Evolutionary conservation across 768 basidiomycete species (phyloP), one percentile per base, ranked within the genome.

Genomic region (Boletus pseudo-olivaceus): DNA sequence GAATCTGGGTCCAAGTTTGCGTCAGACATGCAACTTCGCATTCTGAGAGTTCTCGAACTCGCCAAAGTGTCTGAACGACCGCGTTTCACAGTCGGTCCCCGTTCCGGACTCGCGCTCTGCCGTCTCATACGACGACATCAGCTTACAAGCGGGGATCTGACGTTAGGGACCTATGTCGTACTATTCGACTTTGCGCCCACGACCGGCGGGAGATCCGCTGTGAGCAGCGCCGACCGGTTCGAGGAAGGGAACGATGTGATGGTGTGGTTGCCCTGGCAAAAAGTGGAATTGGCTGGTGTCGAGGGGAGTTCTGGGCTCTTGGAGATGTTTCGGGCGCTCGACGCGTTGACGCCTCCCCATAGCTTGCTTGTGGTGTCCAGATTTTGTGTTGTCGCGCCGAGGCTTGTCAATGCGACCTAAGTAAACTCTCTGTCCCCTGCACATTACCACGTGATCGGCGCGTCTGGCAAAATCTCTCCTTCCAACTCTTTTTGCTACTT

Each of bases 261-360:
- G 41, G 69, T 78, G 7, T 83, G 81, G 78, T 62, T 71, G 35
- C 82, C 83, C 5, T 84, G 80, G 80, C 72, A 77, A 4, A 74
- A 75, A 45, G 60, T 78, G 38, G 59, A 66, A 2, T 38, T 75
- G 11, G 51, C 56, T 1, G 54, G 61, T 7, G 57, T 61, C 5
- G 44, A 61, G 19, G 49, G 43, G 20, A 49, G 62, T 19, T 48
- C 43, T 12, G 53, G 46, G 14, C 47, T 66, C 5, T 58, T 59
- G 57, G 57, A 49, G 33, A 57, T 55, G 53, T 49, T 68, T 52
- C 54, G 51, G 37, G 37, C 58, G 56, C 55, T 72, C 1, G 68
- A 70, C 34, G 48, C 50, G 50, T 56, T 70, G 49, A 70, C 60
- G 46, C 66, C 69, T 0, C 69, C 69, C 5, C 62, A 60, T 47